Base-by-base conservation (phyloP, 2,329 filamentous ascomycete genomes). In the Xylariaceae sp. region DNA sequence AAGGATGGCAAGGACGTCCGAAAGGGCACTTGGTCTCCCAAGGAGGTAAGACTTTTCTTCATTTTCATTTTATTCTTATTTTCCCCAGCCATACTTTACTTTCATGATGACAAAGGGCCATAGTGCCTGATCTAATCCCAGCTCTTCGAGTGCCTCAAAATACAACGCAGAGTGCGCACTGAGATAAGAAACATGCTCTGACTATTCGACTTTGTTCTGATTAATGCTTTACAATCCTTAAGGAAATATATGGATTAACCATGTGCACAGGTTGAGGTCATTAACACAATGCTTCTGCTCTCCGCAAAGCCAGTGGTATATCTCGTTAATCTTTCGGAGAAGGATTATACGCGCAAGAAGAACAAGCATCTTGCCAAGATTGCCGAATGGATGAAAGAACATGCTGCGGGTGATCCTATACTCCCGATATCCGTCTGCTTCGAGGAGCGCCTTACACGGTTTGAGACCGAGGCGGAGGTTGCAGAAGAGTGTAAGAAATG, bases 301-400 rank as follows among this genome's bases (percentile, higher is more conserved):
- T 92, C 92, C 30, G 94, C 95, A 62, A 99, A 99, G 80, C 93
- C 94, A 3, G 92, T 97, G 53, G 93, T 99, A 64, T 97, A 91
- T 79, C 83, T 99, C 36, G 90, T 97, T 78, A 99, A 99, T 79
- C 79, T 99, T 58, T 96, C 91, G 59, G 95, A 99, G 80, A 92
- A 86, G 76, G 94, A 99, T 76, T 99, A 92, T 75, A 87, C 97
- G 70, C 89, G 94, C 69, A 94, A 97, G 81, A 99, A 97, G 88
- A 99, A 99, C 85, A 99, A 99, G 86, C 86, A 99, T 77, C 84
- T 99, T 50, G 84, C 89, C 63, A 94, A 93, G 79, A 87, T 97
- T 64, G 91, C 89, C 56, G 89, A 94, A 72, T 99, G 94, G 94
- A 86, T 97, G 75, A 96, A 97, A 79, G 84, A 89, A 72, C 83